Conservation (phyloP, 1,284 basidiomycete genomes). For the Neolentinus lepideus region DNA sequence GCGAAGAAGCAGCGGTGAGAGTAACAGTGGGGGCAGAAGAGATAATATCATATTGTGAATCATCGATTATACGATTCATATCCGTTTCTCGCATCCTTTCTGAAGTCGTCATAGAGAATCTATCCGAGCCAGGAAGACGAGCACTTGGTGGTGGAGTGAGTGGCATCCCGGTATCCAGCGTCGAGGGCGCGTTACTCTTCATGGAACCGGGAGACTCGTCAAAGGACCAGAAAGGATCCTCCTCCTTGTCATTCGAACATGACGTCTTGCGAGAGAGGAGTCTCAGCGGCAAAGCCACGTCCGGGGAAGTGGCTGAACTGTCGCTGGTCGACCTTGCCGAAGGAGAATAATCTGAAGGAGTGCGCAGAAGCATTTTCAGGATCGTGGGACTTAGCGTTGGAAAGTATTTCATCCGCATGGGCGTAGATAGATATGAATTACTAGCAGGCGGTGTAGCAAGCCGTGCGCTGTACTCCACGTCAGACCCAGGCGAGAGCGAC, state of each 20-base stretch:
- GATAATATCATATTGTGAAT: not conserved
- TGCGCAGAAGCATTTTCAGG: constrained; percentile 17
- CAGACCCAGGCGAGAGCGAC: no score
- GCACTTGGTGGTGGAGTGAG: not conserved
- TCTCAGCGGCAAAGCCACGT: not conserved
- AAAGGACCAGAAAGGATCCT: not conserved
- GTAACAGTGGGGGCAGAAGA: not conserved
- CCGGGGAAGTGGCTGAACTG: constrained; percentile 1
- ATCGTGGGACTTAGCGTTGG: constrained; percentile 20
- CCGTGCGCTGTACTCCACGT: no score
- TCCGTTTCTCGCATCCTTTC: not conserved
- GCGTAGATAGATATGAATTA: constrained; percentile 21
- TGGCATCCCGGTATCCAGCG: not conserved
- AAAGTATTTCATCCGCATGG: constrained; percentile 21
- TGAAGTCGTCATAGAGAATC: not conserved
- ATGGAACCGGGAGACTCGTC: not conserved
- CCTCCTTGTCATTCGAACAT: not conserved
- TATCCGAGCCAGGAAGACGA: not conserved
- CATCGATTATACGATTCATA: not conserved
- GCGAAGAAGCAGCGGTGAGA: not conserved
- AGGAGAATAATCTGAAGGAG: constrained; percentile 13
- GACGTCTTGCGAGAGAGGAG: not conserved
- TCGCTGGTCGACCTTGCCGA: constrained; percentile 1
- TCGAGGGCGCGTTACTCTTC: constrained; percentile 9
- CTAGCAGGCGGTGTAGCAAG: no score